phyloP scores from a whole-genome alignment of 2,329 filamentous ascomycete genomes.

The Drechslerella coelobrocha region DNA sequence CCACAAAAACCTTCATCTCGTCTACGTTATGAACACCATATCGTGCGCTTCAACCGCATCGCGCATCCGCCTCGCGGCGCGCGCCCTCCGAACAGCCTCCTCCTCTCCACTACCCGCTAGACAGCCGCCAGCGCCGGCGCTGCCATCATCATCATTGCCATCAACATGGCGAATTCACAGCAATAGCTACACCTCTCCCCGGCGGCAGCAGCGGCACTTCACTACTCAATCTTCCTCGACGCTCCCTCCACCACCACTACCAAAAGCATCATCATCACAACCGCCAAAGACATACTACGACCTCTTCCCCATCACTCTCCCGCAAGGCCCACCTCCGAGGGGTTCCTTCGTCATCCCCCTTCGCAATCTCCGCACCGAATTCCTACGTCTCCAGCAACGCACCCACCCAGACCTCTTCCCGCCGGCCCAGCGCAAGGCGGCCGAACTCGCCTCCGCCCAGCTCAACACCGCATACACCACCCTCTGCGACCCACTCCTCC shows the following conservation, averaged over 20 bases:
- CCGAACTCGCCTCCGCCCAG: conserved; percentile 77
- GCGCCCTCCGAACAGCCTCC: conserved; percentile 6
- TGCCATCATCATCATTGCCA: neutral
- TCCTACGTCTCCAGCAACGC: conserved; percentile 79
- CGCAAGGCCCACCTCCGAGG: conserved; percentile 75
- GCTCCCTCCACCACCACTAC: conserved; percentile 33
- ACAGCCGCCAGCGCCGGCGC: neutral
- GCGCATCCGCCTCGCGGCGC: conserved; percentile 20
- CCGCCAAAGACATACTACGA: conserved; percentile 73
- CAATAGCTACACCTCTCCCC: neutral
- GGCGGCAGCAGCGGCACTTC: conserved; percentile 6
- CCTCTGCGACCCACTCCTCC: conserved; percentile 74
- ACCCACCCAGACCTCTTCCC: conserved; percentile 74
- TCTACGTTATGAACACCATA: conserved; percentile 24
- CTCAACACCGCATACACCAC: conserved; percentile 95
- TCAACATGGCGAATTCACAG: neutral
- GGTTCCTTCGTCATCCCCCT: conserved; percentile 78
- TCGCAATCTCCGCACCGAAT: conserved; percentile 77
- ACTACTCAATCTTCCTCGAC: conserved; percentile 49
- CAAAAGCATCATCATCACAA: conserved; percentile 41
- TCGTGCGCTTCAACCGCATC: conserved; percentile 7
- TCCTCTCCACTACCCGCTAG: neutral
- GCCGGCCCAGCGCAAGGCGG: conserved; percentile 64
- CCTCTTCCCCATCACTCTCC: conserved; percentile 82
- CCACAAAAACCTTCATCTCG: neutral